phyloP scores from a whole-genome alignment of 2,329 filamentous ascomycete species.

The Rhynchosporium graminicola region DNA sequence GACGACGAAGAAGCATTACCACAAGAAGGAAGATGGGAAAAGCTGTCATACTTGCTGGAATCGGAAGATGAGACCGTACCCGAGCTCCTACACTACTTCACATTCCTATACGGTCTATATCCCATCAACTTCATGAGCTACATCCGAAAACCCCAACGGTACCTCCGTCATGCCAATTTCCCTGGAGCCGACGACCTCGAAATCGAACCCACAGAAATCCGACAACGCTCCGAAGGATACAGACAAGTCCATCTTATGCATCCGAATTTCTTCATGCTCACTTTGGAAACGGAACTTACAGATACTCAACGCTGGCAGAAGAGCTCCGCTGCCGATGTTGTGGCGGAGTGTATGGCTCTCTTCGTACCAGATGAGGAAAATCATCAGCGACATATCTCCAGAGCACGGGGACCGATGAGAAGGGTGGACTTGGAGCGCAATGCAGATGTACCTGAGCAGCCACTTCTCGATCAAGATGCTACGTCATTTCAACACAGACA shows the following conservation, averaged over 20 bases:
- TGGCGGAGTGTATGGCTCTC: constrained; percentile 77
- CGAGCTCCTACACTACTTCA: constrained; percentile 75
- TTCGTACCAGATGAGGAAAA: constrained; percentile 43
- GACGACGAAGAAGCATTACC: constrained; percentile 41
- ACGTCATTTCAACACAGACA: constrained; percentile 36
- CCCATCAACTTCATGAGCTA: constrained; percentile 87
- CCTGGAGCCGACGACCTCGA: constrained; percentile 72
- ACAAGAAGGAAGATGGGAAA: constrained; percentile 62
- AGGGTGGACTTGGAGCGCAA: constrained; percentile 26
- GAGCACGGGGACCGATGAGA: constrained; percentile 24
- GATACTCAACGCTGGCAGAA: constrained; percentile 78
- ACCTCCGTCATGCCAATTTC: constrained; percentile 71
- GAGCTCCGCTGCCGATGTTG: constrained; percentile 76
- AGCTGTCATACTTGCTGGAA: constrained; percentile 60
- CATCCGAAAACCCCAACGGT: constrained; percentile 78
- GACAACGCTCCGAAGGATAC: constrained; percentile 73
- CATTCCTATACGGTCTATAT: constrained; percentile 79
- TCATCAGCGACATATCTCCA: constrained; percentile 22
- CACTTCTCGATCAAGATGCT: constrained; percentile 33
- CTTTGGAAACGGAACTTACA: constrained; percentile 75
- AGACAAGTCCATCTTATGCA: constrained; percentile 73
- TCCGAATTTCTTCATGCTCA: constrained; percentile 81
- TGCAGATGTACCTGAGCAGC: constrained; percentile 36
- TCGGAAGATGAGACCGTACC: constrained; percentile 62
- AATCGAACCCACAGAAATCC: constrained; percentile 75